Conservation (phyloP, 1,284 basidiomycete genomes). For the Tilletia walkeri region DNA sequence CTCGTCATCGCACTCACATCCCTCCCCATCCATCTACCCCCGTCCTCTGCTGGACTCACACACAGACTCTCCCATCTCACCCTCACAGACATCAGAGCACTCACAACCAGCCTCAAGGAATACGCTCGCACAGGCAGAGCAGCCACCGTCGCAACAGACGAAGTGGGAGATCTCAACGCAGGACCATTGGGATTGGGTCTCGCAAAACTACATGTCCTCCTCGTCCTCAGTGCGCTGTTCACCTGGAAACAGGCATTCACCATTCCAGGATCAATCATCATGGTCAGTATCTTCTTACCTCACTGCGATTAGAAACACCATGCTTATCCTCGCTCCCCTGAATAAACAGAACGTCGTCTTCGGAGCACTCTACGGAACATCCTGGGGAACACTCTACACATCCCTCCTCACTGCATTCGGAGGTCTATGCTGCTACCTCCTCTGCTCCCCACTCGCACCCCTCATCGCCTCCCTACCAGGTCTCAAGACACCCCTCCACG, state of each 20-base stretch:
- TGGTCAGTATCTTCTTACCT: constrained; percentile 21
- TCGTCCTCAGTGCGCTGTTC: constrained; percentile 45
- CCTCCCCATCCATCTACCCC: constrained; percentile 46
- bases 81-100: constrained; percentile 48
- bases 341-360: constrained; percentile 44
- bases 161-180: constrained; percentile 6
- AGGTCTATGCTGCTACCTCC: constrained; percentile 50
- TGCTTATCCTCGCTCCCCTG: no score
- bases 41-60: not conserved
- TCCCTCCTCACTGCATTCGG: constrained; percentile 49
- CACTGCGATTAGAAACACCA: no score
- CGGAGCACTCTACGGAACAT: constrained; percentile 53
- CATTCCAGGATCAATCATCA: constrained; percentile 50
- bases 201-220: constrained; percentile 35
- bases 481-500: constrained; percentile 42
- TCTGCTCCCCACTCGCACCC: constrained; percentile 41
- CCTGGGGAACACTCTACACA: constrained; percentile 46
- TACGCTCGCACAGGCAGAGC: constrained; percentile 35
- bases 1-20: constrained; percentile 47
- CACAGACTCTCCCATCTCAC: constrained; percentile 47
- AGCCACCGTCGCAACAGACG: constrained; percentile 27
- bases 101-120: constrained; percentile 39
- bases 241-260: constrained; percentile 54
- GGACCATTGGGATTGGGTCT: not conserved
- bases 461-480: constrained; percentile 45